Evolutionary conservation across 805 yeast genomes (phyloP).

Genomic region (Ogataea siamensis): DNA sequence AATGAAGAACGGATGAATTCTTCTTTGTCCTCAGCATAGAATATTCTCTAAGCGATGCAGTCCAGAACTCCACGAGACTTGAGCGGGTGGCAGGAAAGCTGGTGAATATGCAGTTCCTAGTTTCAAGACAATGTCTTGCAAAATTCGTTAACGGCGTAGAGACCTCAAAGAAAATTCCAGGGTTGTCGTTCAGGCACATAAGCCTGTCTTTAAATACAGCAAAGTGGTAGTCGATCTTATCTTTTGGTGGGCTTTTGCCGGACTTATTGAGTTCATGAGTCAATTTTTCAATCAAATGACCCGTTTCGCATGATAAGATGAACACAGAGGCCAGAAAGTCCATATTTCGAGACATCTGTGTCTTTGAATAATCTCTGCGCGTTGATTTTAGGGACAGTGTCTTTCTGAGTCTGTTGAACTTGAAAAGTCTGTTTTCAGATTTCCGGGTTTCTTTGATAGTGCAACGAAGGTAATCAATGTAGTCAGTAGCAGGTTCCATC

Average conservation of each 20-base stretch:
- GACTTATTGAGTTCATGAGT: constrained; percentile 10
- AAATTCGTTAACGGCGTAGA: constrained; percentile 30
- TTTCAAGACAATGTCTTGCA: constrained; percentile 28
- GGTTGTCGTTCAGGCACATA: constrained; percentile 6
- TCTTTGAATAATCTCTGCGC: constrained; percentile 6
- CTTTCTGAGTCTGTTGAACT: constrained; percentile 7
- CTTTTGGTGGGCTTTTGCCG: constrained; percentile 9
- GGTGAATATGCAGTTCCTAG: constrained; percentile 19
- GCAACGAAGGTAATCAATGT: constrained; percentile 17
- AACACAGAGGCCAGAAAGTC: constrained; percentile 12
- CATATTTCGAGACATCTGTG: constrained; percentile 4
- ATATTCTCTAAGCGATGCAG: constrained; percentile 28
- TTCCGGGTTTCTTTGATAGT: constrained; percentile 17
- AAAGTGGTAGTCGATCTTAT: constrained; percentile 14
- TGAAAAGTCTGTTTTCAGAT: constrained; percentile 5
- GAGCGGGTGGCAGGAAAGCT: constrained; percentile 21
- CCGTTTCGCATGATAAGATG: constrained; percentile 12
- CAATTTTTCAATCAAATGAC: constrained; percentile 12
- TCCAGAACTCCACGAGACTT: constrained; percentile 28
- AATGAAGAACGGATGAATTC: constrained; percentile 10
- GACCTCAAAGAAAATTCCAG: constrained; percentile 21
- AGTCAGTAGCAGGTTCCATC: constrained; percentile 21
- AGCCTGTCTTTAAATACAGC: constrained; percentile 13
- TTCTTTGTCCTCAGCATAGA: constrained; percentile 17
- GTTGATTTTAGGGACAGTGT: constrained; percentile 7